phyloP scores from a whole-genome alignment of 768 basidiomycete species.

The Kwoniella pini region DNA sequence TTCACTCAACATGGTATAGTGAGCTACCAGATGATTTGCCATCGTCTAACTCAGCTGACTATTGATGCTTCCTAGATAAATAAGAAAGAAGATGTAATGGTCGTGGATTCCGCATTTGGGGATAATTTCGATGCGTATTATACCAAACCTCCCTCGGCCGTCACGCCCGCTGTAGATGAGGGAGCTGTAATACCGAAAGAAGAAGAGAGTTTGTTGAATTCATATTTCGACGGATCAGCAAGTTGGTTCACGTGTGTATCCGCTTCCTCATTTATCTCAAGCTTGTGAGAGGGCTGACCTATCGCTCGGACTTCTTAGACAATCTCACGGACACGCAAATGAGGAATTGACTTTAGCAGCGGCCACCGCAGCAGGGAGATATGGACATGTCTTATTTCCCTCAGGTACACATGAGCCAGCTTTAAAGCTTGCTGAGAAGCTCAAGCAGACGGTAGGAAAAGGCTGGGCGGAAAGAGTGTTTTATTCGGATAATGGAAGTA shows the following conservation, averaged over 20 bases:
- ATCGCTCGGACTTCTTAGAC: no score
- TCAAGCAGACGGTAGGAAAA: conserved; percentile 71
- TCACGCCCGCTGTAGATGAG: conserved; percentile 5
- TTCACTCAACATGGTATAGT: conserved; percentile 78
- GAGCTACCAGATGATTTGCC: conserved; percentile 8
- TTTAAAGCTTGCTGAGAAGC: conserved; percentile 73
- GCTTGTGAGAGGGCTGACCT: neutral
- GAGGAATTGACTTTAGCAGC: conserved; percentile 79
- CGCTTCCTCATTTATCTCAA: neutral
- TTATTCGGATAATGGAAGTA: conserved; percentile 92
- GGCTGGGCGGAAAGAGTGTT: conserved; percentile 91
- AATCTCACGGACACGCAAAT: conserved; percentile 80
- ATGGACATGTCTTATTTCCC: conserved; percentile 97
- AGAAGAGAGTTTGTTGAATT: conserved; percentile 57
- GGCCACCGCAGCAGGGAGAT: conserved; percentile 84
- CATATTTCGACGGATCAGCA: conserved; percentile 85
- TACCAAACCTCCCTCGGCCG: conserved; percentile 46
- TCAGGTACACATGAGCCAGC: conserved; percentile 84
- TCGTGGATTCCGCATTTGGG: conserved; percentile 84
- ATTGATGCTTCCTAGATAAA: conserved; percentile 58
- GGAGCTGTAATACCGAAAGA: conserved; percentile 4
- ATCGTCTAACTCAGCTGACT: neutral
- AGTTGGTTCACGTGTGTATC: conserved; percentile 81
- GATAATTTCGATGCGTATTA: conserved; percentile 80
- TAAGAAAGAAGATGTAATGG: conserved; percentile 71